These are phyloP conservation scores for Torulaspora maleeae DNA, from an alignment of 805 yeast species.

Conservation along the genomic window DNA sequence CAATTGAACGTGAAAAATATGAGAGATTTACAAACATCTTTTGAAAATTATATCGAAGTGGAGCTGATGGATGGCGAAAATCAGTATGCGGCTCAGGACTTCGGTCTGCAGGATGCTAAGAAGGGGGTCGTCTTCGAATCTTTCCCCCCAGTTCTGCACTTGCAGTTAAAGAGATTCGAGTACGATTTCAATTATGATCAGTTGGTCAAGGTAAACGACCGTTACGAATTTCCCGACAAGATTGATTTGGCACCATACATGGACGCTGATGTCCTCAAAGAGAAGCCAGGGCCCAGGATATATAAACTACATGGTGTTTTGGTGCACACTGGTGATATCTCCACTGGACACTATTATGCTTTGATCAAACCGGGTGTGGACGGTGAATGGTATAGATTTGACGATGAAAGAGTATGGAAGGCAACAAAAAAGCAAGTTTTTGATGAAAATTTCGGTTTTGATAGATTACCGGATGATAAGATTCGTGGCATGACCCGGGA, in stretches of 20 bases:
- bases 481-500: slow-evolving; percentile 49
- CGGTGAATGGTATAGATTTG: slow-evolving; percentile 84
- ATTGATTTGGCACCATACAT: slow-evolving; percentile 78
- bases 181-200: slow-evolving; percentile 87
- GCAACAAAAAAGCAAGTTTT: slow-evolving; percentile 82
- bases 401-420: slow-evolving; percentile 89
- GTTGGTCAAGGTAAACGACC: slow-evolving; percentile 86
- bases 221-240: slow-evolving; percentile 79
- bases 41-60: slow-evolving; percentile 78
- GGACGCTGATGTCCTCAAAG: slow-evolving; percentile 46
- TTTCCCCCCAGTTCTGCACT: slow-evolving; percentile 88
- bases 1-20: slow-evolving; percentile 89
- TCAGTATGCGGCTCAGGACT: slow-evolving; percentile 86
- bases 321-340: slow-evolving; percentile 93
- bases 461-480: slow-evolving; percentile 47
- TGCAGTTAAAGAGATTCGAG: slow-evolving; percentile 91
- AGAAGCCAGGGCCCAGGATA: slow-evolving; percentile 53
- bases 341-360: slow-evolving; percentile 95
- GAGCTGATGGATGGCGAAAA: slow-evolving; percentile 93
- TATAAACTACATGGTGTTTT: slow-evolving; percentile 89
- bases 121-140: slow-evolving; percentile 91
- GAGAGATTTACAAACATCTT: slow-evolving; percentile 65
- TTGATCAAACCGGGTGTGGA: slow-evolving; percentile 74
- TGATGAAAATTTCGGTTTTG: slow-evolving; percentile 88
- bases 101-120: slow-evolving; percentile 90